Base-by-base conservation (phyloP, 352 stramenopile genomes). In the Globisporangium okanoganense region DNA sequence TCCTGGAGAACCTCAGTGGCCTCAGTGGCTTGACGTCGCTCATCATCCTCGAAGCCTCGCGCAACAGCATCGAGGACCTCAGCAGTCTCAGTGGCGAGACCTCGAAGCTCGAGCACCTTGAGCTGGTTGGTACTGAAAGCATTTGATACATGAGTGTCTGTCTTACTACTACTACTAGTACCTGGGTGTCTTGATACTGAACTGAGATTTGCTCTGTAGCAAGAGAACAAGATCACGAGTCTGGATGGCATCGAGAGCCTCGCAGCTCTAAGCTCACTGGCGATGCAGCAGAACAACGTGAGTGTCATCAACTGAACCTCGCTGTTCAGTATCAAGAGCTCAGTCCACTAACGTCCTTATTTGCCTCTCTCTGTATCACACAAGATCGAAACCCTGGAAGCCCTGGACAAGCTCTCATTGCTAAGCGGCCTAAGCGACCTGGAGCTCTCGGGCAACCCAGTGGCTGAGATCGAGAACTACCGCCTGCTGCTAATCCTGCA, bases 161-260 rank as follows among this genome's bases (percentile, higher is more conserved):
- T 5, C 25, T 36, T 43, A 12, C 18, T 41, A 16, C 20, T 29
- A 33, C 6, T 6, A 33, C 29, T 33, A n/a, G n/a, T n/a, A n/a
- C n/a, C n/a, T n/a, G n/a, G n/a, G 10, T 41, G 35, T 10, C 6
- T 44, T 44, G 38, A 44, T 44, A 45, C 16, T 22, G 16, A 45
- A 29, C 20, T 52, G 12, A 20, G 7, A 10, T 45, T 5, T 24
- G 8, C 3, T 6, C 10, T 33, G 9, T 41, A 92, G 84, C 78
- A 81, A 51, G 79, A 90, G 27, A 94, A 90, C 70, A 87, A 89
- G 47, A 56, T 94, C 35, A 62, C 72, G 12, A 79, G 54, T 2
- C 52, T 92, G 8, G 71, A 64, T 8, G 84, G 80, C 0, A 72
- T 94, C 35, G 82, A 90, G 40, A 67, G 59, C 5, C 57, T 92